phyloP scores from a whole-genome alignment of 148 eudicot genomes.

The Vaccinium macrocarpon region DNA sequence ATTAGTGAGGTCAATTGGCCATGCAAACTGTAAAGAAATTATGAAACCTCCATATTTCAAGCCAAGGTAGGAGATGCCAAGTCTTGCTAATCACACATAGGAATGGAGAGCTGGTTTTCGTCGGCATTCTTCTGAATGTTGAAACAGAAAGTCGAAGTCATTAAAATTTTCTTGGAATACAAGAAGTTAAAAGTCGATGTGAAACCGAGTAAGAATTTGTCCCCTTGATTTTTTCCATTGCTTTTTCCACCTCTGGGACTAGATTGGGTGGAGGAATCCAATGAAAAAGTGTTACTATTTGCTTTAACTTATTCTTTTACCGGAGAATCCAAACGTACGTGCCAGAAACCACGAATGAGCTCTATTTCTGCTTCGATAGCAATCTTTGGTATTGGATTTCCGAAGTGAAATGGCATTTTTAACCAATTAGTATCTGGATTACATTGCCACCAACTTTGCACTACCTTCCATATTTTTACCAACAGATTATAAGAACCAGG shows the following conservation, averaged over 20 bases:
- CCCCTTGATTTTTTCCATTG: background rate
- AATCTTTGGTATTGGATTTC: too few relatives aligned
- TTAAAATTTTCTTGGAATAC: background rate
- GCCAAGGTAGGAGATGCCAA: background rate
- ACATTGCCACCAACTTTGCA: too few relatives aligned
- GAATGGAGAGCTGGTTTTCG: background rate
- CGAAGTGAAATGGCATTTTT: too few relatives aligned
- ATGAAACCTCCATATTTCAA: background rate
- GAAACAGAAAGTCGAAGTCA: background rate
- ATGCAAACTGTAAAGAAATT: too few relatives aligned
- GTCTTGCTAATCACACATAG: background rate
- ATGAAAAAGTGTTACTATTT: background rate
- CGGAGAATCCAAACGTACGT: too few relatives aligned
- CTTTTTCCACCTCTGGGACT: background rate
- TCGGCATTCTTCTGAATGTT: background rate
- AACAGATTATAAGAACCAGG: background rate
- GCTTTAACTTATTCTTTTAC: background rate
- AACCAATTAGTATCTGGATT: too few relatives aligned
- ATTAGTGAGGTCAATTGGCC: too few relatives aligned
- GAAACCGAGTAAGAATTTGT: background rate
- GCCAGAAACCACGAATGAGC: too few relatives aligned
- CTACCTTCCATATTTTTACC: too few relatives aligned
- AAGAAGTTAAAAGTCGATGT: too few relatives aligned
- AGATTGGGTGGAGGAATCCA: background rate
- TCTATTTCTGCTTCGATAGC: too few relatives aligned